phyloP scores from a whole-genome alignment of 495 filamentous ascomycete genomes.

The Annulohypoxylon maeteangense region DNA sequence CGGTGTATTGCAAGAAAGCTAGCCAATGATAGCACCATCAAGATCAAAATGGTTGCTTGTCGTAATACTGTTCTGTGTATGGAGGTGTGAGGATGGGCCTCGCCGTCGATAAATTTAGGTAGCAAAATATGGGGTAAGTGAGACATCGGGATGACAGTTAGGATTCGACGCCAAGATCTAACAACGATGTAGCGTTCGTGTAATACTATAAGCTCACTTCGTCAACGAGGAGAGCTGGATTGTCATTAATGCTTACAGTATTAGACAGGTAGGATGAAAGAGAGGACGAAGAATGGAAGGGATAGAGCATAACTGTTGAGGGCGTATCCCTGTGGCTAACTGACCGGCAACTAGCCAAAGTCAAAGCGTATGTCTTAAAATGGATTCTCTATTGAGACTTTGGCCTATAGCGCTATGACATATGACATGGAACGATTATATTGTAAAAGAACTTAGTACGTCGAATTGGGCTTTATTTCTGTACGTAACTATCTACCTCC shows the following conservation, averaged over 20 bases:
- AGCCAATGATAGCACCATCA: conserved; percentile 15
- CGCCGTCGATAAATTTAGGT: neutral
- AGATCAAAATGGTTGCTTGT: neutral
- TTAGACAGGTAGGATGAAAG: neutral
- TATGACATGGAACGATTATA: neutral
- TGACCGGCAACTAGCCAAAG: neutral
- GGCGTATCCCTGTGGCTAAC: conserved; percentile 8
- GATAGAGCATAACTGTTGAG: conserved; percentile 12
- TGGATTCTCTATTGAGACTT: neutral
- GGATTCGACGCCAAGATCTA: neutral
- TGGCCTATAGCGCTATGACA: neutral
- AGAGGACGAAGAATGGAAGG: conserved; percentile 2
- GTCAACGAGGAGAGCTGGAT: neutral
- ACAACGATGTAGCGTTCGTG: neutral
- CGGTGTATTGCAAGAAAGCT: conserved; percentile 29
- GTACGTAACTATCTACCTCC: neutral
- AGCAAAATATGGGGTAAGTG: neutral
- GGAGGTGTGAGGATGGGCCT: neutral
- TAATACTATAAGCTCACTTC: neutral
- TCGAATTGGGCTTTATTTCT: conserved; percentile 8
- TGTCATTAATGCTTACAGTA: neutral
- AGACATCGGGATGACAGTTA: conserved; percentile 1
- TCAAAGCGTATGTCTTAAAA: neutral
- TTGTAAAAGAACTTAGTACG: neutral
- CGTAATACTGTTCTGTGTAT: neutral